phyloP scores from a whole-genome alignment of 371 early-diverging fungal genomes.

The Mortierella sp. region DNA sequence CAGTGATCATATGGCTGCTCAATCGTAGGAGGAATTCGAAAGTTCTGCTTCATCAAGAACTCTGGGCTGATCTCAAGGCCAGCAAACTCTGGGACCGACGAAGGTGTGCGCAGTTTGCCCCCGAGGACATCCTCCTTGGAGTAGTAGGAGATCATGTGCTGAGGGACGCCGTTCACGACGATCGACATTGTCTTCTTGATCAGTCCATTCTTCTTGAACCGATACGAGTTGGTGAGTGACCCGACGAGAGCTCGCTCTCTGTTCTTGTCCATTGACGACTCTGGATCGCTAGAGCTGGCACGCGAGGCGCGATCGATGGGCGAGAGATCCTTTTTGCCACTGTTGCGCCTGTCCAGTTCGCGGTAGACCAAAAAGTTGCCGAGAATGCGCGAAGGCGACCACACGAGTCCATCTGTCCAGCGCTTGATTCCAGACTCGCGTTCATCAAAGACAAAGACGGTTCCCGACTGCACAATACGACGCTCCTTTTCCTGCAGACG shows the following conservation, averaged over 20 bases:
- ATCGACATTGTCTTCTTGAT: conserved; percentile 89
- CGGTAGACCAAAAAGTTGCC: conserved; percentile 84
- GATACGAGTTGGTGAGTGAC: conserved; percentile 68
- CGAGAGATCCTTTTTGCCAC: conserved; percentile 49
- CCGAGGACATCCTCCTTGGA: conserved; percentile 75
- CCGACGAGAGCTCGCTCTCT: conserved; percentile 70
- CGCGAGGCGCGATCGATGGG: conserved; percentile 36
- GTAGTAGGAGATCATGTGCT: conserved; percentile 89
- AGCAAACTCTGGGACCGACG: conserved; percentile 60
- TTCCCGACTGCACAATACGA: conserved; percentile 72
- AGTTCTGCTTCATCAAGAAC: conserved; percentile 64
- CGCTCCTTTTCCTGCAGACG: conserved; percentile 81
- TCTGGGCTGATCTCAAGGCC: conserved; percentile 63
- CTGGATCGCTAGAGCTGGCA: conserved; percentile 41
- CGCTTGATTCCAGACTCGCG: conserved; percentile 85
- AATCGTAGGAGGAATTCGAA: conserved; percentile 64
- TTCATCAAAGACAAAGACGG: conserved; percentile 85
- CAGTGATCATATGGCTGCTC: conserved; percentile 47
- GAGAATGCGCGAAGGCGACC: conserved; percentile 86
- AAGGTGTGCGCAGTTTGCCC: conserved; percentile 62
- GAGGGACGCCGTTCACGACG: conserved; percentile 74
- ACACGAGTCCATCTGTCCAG: conserved; percentile 90
- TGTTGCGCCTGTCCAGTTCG: conserved; percentile 70
- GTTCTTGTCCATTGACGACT: conserved; percentile 58
- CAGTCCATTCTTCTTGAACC: conserved; percentile 80